Conservation (phyloP, 352 stramenopile genomes). For the Pythium pectinolyticum region DNA sequence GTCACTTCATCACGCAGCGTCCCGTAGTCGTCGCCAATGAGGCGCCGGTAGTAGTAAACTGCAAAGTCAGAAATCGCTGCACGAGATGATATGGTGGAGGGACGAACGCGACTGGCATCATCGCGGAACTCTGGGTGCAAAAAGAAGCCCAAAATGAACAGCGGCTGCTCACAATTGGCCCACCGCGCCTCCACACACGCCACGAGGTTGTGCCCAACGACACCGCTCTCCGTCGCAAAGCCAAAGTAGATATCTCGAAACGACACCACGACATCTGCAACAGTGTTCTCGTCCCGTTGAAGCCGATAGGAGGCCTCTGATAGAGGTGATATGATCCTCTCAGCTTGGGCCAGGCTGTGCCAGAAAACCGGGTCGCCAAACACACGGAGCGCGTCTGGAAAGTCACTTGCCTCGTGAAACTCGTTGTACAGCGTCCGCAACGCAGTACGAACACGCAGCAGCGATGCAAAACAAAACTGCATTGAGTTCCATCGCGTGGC, state of each 20-base stretch:
- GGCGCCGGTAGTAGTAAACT: slow-evolving; percentile 14
- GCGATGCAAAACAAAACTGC: no score
- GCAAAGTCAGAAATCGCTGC: neutral
- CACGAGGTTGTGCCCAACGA: no score
- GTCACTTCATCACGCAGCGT: neutral
- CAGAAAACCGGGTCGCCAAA: neutral
- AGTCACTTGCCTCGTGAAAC: neutral
- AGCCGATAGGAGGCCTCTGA: slow-evolving; percentile 7
- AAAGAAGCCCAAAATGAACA: slow-evolving; percentile 1
- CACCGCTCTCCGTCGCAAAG: neutral
- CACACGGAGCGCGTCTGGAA: neutral
- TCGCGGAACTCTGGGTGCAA: neutral
- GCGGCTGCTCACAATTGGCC: slow-evolving; percentile 1
- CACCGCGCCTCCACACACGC: neutral
- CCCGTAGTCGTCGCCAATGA: neutral
- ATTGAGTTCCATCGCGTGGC: slow-evolving; percentile 9
- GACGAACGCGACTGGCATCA: neutral
- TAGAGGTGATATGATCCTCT: neutral
- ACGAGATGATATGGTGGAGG: no score
- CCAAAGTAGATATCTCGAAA: slow-evolving; percentile 9
- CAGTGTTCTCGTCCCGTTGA: slow-evolving; percentile 11
- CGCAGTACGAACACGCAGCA: neutral
- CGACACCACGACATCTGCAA: neutral
- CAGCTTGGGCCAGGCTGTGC: neutral
- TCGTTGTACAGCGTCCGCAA: neutral